Evolutionary conservation across 108 stramenopile genomes (phyloP).

Genomic region (Skeletonema potamos): DNA sequence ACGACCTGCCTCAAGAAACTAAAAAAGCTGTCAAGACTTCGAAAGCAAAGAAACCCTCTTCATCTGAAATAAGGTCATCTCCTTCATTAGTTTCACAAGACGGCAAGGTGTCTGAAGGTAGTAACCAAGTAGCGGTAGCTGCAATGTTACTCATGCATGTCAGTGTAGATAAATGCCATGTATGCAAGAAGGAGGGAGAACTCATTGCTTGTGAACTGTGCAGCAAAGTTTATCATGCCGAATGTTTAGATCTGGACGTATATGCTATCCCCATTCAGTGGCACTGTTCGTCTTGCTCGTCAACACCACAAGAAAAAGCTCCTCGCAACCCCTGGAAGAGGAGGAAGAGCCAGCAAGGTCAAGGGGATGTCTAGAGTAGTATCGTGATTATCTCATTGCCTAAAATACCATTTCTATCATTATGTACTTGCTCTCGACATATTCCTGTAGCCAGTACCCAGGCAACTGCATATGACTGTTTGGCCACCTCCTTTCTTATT

Average conservation of each 20-base stretch:
- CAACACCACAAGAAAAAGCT: background rate
- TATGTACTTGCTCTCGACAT: conserved; percentile 86
- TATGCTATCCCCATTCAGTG: background rate
- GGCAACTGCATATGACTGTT: conserved; percentile 80
- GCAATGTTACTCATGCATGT: background rate
- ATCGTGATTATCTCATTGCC: background rate
- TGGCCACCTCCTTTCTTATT: conserved; percentile 8
- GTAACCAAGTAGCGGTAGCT: background rate
- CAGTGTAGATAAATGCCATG: background rate
- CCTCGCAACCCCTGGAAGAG: background rate
- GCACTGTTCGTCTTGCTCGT: background rate
- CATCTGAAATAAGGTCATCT: background rate
- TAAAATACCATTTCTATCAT: background rate
- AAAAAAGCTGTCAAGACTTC: background rate
- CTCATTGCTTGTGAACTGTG: background rate
- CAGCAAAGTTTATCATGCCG: background rate
- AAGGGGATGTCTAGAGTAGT: background rate
- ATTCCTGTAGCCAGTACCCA: conserved; percentile 88
- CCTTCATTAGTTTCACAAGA: background rate
- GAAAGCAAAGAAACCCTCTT: background rate
- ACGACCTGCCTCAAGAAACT: background rate
- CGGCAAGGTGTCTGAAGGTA: background rate
- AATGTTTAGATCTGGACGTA: background rate
- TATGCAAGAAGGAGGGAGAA: background rate
- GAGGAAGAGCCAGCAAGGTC: background rate